Conservation (phyloP, 139 green algal species). For the Chlorella vulgaris region DNA sequence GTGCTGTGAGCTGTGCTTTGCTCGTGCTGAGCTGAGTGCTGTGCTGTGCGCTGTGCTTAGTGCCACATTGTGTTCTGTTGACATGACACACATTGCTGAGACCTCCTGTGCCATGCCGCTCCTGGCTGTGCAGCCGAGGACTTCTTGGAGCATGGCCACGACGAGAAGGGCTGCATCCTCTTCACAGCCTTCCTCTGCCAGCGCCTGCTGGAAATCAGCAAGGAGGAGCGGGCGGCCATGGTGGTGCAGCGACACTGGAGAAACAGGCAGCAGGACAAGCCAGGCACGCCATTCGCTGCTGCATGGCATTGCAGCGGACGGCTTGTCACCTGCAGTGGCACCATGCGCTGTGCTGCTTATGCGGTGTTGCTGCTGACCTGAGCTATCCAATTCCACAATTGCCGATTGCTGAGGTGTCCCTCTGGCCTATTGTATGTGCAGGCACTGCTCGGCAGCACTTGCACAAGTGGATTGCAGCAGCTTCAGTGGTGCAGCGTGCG, state of each 20-base stretch:
- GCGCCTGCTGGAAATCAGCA: constrained; percentile 75
- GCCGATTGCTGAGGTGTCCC: no score
- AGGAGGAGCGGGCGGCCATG: constrained; percentile 75
- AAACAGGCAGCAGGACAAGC: constrained; percentile 14
- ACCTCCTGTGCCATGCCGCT: not conserved
- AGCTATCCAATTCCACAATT: no score
- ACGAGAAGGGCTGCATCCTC: constrained; percentile 71
- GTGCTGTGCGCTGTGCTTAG: not conserved
- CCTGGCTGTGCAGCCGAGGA: constrained; percentile 46
- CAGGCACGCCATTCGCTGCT: not conserved
- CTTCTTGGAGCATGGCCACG: constrained; percentile 65
- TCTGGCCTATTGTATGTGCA: constrained; percentile 23
- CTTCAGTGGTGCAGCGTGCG: constrained; percentile 51
- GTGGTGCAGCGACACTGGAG: constrained; percentile 69
- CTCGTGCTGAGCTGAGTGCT: not conserved
- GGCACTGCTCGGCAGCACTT: constrained; percentile 48
- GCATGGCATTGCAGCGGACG: no score
- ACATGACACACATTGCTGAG: no score
- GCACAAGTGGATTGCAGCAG: constrained; percentile 57
- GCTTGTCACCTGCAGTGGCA: no score
- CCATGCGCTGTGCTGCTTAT: no score
- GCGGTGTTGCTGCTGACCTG: no score
- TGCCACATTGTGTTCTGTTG: no score
- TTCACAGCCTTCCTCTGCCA: constrained; percentile 76
- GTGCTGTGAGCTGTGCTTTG: constrained; percentile 36